Evolutionary conservation across 2,329 filamentous ascomycete genomes (phyloP), one percentile per base, ranked within the genome.

Genomic region (Cercospora sojina): DNA sequence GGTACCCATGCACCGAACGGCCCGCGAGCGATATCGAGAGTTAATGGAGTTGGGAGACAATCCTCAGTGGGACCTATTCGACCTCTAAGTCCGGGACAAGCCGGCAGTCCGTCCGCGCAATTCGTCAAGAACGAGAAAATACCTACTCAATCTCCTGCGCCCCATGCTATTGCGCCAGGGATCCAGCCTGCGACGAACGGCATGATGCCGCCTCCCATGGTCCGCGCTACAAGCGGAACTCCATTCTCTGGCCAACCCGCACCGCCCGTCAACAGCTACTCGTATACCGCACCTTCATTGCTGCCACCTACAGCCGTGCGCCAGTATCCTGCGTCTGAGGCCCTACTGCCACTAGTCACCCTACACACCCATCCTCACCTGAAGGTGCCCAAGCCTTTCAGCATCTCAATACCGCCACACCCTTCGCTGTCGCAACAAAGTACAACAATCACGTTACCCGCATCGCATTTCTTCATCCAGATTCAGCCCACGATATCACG

Each of bases 351-450:
- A 4, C 87, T 86, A 61, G 80, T 94, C 25, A 86, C 84, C 43
- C 80, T 93, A 16, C 83, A 85, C 64, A 89, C 89, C 13, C 90
- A 94, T 74, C 88, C 90, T 0, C 84, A 84, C 10, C 82, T 92
- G 49, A 56, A 59, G 23, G 77, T 88, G 2, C 62, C 74, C 13
- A 85, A 85, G 27, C 87, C 86, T 27, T 88, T 90, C 75, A 81
- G 85, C 35, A 81, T 91, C 63, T 84, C 86, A 38, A 80, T 96
- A 32, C 83, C 85, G 1, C 88, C 92, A 3, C 88, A 89, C 60
- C 80, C 86, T 6, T 86, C 84, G 18, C 84, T 90, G 72, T 85
- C 87, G 29, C 87, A 91, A 65, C 90, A 94, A 72, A 91, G 88
- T 4, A 82, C 90, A 49, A 91, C 91, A 5, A 81, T 95, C 64